A percentile compares a stretch with the other conserved stretches of the same genome.
phyloP scores from a whole-genome alignment of 495 filamentous ascomycete genomes.

The Venustampulla echinocandica region DNA sequence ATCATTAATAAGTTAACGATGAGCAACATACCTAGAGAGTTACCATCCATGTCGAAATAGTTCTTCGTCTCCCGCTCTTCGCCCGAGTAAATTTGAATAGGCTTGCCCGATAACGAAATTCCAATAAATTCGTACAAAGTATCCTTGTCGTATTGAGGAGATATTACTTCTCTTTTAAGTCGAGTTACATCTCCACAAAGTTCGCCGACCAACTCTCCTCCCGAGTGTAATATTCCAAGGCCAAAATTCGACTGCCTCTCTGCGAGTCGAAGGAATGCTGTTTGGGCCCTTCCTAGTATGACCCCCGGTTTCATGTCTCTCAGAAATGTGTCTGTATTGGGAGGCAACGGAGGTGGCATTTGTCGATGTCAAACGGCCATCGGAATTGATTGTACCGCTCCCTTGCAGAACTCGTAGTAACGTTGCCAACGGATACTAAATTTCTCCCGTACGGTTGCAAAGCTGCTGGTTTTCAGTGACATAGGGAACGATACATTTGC shows the following conservation, averaged over 20 bases:
- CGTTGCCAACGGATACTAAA: background rate
- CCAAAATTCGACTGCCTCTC: background rate
- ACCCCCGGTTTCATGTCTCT: background rate
- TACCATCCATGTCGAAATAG: background rate
- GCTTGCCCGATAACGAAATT: background rate
- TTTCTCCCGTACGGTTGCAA: background rate
- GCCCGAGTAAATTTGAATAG: background rate
- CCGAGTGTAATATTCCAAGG: background rate
- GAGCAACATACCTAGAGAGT: background rate
- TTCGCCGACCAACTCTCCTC: background rate
- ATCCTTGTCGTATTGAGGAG: background rate
- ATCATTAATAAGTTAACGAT: background rate
- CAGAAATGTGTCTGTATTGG: background rate
- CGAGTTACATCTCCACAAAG: background rate
- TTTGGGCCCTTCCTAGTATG: background rate
- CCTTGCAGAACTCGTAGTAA: background rate
- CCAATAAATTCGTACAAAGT: conserved; percentile 1
- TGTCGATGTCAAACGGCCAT: background rate
- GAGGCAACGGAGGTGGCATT: background rate
- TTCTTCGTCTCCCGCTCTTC: background rate
- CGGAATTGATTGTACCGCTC: background rate
- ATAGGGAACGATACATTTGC: background rate
- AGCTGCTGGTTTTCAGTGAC: background rate
- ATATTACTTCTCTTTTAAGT: background rate
- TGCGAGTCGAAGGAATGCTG: background rate